Conservation (phyloP, 2,329 filamentous ascomycete genomes). For the Colletotrichum euphorbiae region DNA sequence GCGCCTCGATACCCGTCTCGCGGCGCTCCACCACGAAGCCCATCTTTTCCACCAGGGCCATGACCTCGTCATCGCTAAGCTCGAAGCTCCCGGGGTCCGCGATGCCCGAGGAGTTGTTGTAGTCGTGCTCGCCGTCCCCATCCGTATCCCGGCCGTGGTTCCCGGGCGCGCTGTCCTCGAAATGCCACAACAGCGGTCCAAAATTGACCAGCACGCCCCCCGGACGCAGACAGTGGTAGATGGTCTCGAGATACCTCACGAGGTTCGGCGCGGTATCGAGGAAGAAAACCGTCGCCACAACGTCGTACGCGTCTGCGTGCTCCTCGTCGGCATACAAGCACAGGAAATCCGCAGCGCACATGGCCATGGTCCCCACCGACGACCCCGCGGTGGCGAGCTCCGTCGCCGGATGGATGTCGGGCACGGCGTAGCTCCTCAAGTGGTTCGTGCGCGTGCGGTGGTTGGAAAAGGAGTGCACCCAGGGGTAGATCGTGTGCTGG, state of each 20-base stretch:
- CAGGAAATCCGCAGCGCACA: slow-evolving; percentile 94
- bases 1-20: slow-evolving; percentile 71
- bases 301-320: slow-evolving; percentile 76
- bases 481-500: slow-evolving; percentile 83
- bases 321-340: slow-evolving; percentile 79
- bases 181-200: slow-evolving; percentile 95
- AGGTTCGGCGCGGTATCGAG: slow-evolving; percentile 96
- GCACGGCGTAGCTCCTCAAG: slow-evolving; percentile 77
- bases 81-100: slow-evolving; percentile 92
- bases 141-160: slow-evolving; percentile 65
- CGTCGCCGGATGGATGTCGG: slow-evolving; percentile 80
- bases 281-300: slow-evolving; percentile 92
- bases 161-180: slow-evolving; percentile 78
- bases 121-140: slow-evolving; percentile 62
- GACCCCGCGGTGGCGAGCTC: slow-evolving; percentile 56
- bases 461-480: slow-evolving; percentile 90
- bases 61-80: slow-evolving; percentile 88
- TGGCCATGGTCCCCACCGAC: slow-evolving; percentile 78
- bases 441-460: slow-evolving; percentile 80
- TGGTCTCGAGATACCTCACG: slow-evolving; percentile 88
- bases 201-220: slow-evolving; percentile 90
- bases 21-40: slow-evolving; percentile 81
- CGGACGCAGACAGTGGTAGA: slow-evolving; percentile 79
- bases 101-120: slow-evolving; percentile 72
- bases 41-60: slow-evolving; percentile 76